A percentile compares a stretch with the other conserved stretches of the same genome.
Conservation (phyloP, 345 rosid species). For the Gossypioides kirkii region DNA sequence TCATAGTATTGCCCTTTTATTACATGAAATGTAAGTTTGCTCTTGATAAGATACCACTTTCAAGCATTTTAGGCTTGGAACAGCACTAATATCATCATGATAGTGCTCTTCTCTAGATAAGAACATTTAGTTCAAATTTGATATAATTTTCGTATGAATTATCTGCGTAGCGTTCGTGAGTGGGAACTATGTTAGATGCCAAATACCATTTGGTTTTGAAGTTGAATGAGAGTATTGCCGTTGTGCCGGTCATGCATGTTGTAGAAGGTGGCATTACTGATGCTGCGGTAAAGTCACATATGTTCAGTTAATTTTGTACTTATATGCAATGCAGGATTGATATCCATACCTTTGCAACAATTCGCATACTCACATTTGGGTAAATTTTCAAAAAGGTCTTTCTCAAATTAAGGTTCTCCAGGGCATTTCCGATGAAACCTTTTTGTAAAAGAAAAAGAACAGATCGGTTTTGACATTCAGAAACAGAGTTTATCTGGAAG, state of each 20-base stretch:
- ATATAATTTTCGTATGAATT: neutral
- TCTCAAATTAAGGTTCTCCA: slow-evolving; percentile 74
- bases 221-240: neutral
- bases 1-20: slow-evolving; percentile 72
- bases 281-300: neutral
- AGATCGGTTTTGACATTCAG: neutral
- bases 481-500: neutral
- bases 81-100: neutral
- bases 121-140: neutral
- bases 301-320: neutral
- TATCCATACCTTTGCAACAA: slow-evolving; percentile 26
- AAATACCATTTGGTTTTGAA: neutral
- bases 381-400: slow-evolving; percentile 54
- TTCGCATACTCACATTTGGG: neutral
- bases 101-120: neutral
- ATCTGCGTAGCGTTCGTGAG: neutral
- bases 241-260: neutral
- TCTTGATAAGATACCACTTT: neutral
- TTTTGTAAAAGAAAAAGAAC: neutral
- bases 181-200: neutral
- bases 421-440: slow-evolving; percentile 35
- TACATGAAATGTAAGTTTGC: slow-evolving; percentile 75
- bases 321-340: slow-evolving; percentile 77
- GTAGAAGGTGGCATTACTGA: neutral
- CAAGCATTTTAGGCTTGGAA: neutral